Base-by-base conservation (phyloP, 2,329 filamentous ascomycete species). In the Aspergillus oerlinghausenensis region DNA sequence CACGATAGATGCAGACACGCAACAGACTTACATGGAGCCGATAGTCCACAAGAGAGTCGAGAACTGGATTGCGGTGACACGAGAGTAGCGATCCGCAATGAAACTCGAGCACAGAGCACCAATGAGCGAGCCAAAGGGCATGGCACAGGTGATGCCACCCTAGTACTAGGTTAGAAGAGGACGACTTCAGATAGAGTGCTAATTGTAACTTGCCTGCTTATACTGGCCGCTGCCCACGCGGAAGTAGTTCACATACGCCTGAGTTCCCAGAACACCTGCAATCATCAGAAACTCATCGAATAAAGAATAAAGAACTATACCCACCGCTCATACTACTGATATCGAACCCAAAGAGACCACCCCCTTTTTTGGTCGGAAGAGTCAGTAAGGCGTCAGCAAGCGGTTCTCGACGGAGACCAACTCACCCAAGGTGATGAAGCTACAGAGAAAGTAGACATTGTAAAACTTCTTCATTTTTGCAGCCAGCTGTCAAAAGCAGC, bases 91-190 rank as follows among this genome's bases (percentile, higher is more conserved):
- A 65, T 84, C 81, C 48, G 80, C 80, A 21, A 84, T 64, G 58
- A 79, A 79, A 28, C 80, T 81, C 4, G 80, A 82, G 21, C 70
- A 55, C 11, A 84, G 70, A 0, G 81, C 79, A 35, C 81, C 71
- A n/a, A 69, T 50, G 38, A 69, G 62, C 7, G 69, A 75, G 25
- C 73, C 73, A 47, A 68, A 71, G 1, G 73, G 68, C 73, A 75
- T 74, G 9, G 72, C 63, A 52, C 66, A 66, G 35, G 70, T 74
- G 42, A 75, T 73, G 45, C 68, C 73, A 55, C 74, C 74, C 65
- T 75, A 66, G 2, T 38, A 49, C 51, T 25, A 57, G 25, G 11
- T 17, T 54, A 56, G 2, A 3, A 38, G 3, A 55, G 45, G 45
- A 3, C 52, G 25, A 38, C 42, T 49, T 7, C 50, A 58, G 2